These are phyloP conservation scores for Cantharellus anzutake DNA, from an alignment of 768 basidiomycete species.

Conservation along the genomic window DNA sequence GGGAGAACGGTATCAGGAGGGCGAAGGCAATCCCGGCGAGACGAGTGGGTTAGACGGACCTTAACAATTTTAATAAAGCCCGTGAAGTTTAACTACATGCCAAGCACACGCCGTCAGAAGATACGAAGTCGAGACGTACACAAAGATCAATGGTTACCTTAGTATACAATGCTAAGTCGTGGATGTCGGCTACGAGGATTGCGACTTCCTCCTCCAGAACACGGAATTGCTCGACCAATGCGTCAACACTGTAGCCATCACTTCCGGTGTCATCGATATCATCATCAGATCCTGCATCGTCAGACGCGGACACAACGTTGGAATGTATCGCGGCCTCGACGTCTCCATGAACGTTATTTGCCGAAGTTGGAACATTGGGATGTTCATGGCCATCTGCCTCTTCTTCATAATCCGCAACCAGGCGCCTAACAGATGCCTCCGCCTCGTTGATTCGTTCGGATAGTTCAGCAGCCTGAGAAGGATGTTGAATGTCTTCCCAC, in stretches of 20 bases:
- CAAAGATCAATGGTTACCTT: conserved; percentile 22
- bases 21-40: not conserved
- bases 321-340: conserved; percentile 1
- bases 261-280: conserved; percentile 22
- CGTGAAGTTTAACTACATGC: conserved; percentile 60
- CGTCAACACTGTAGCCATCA: conserved; percentile 33
- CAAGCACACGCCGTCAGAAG: not conserved
- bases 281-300: conserved; percentile 7
- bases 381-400: not conserved
- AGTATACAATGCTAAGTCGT: conserved; percentile 81
- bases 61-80: conserved; percentile 98
- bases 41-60: conserved; percentile 22
- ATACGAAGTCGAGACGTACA: not conserved
- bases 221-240: conserved; percentile 72
- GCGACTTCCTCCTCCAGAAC: conserved; percentile 87
- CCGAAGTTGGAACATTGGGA: not conserved
- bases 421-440: conserved; percentile 4
- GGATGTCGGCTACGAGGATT: conserved; percentile 65
- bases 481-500: not conserved
- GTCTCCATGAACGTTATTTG: conserved; percentile 4
- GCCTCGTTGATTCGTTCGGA: conserved; percentile 8
- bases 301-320: not conserved
- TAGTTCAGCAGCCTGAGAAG: conserved; percentile 5
- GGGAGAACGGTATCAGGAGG: not conserved
- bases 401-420: conserved; percentile 8